phyloP scores from a whole-genome alignment of 257 asterid genomes.

The Scutellaria galericulata region DNA sequence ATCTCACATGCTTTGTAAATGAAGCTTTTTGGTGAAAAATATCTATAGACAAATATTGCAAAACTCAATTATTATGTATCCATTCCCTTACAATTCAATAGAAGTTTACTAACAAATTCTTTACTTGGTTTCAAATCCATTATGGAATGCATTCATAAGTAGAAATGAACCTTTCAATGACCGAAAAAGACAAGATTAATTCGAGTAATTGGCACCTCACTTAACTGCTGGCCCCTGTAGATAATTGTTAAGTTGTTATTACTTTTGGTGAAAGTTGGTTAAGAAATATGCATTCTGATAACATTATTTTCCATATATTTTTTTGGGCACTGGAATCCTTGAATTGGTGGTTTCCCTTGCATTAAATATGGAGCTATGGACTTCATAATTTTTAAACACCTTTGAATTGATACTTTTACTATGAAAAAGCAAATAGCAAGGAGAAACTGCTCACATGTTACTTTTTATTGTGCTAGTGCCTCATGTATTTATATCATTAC shows the following conservation, averaged over 20 bases:
- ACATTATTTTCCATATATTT: conserved; percentile 11
- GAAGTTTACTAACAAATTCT: neutral
- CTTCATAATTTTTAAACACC: conserved; percentile 8
- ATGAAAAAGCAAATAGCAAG: conserved; percentile 7
- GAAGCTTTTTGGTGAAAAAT: neutral
- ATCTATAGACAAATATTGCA: neutral
- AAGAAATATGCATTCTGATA: neutral
- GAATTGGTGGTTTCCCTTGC: neutral
- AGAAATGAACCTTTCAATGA: neutral
- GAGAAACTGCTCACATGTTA: conserved; percentile 36
- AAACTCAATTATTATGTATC: neutral
- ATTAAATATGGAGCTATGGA: conserved; percentile 10
- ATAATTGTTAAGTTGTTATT: neutral
- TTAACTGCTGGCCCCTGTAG: neutral
- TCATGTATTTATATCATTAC: conserved; percentile 94
- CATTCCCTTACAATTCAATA: neutral
- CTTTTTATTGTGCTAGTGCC: conserved; percentile 67
- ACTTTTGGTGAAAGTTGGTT: neutral
- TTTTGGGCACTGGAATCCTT: neutral
- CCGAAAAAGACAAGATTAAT: neutral
- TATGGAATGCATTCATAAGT: neutral
- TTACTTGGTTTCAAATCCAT: neutral
- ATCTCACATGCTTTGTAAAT: neutral
- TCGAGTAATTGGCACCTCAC: neutral
- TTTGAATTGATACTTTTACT: neutral